Conservation (phyloP, 2,329 filamentous ascomycete species). For the Microsporum ferrugineum region DNA sequence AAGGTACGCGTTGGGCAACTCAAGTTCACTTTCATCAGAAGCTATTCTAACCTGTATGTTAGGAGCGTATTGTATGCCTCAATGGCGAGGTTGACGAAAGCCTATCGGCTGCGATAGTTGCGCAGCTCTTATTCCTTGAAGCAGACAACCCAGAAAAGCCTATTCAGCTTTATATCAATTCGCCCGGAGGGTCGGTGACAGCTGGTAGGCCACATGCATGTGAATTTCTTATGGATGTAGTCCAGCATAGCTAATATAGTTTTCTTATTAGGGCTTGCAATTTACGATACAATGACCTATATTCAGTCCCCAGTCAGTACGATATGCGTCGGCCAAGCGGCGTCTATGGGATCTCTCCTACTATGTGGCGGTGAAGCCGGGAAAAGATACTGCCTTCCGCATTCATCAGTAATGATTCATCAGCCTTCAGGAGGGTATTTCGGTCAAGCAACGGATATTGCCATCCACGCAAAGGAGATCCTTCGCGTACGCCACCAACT, state of each 20-base stretch:
- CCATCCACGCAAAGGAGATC: slow-evolving; percentile 97
- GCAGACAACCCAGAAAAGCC: slow-evolving; percentile 89
- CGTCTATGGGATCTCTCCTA: slow-evolving; percentile 85
- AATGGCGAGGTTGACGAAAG: slow-evolving; percentile 86
- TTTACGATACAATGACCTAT: slow-evolving; percentile 98
- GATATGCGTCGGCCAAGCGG: slow-evolving; percentile 87
- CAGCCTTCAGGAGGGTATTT: slow-evolving; percentile 71
- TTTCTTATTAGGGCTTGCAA: slow-evolving; percentile 48
- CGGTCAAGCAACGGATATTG: slow-evolving; percentile 65
- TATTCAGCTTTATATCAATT: slow-evolving; percentile 97
- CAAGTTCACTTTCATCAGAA: slow-evolving; percentile 4
- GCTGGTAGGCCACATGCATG: slow-evolving; percentile 42
- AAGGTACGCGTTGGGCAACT: slow-evolving; percentile 42
- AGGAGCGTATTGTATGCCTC: slow-evolving; percentile 89
- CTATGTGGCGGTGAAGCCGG: slow-evolving; percentile 76
- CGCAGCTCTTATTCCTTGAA: slow-evolving; percentile 94
- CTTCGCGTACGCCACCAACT: slow-evolving; percentile 71
- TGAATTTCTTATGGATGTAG: not conserved
- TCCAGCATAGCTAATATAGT: not conserved
- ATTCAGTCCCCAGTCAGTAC: slow-evolving; percentile 88
- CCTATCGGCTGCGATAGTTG: slow-evolving; percentile 85
- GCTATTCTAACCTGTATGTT: not conserved
- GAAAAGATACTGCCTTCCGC: slow-evolving; percentile 80
- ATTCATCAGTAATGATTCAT: slow-evolving; percentile 93
- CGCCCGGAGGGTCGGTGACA: slow-evolving; percentile 82